Evolutionary conservation across 208 protist genomes (phyloP), one percentile per base, ranked within the genome.

Genomic region (Leishmania major): DNA sequence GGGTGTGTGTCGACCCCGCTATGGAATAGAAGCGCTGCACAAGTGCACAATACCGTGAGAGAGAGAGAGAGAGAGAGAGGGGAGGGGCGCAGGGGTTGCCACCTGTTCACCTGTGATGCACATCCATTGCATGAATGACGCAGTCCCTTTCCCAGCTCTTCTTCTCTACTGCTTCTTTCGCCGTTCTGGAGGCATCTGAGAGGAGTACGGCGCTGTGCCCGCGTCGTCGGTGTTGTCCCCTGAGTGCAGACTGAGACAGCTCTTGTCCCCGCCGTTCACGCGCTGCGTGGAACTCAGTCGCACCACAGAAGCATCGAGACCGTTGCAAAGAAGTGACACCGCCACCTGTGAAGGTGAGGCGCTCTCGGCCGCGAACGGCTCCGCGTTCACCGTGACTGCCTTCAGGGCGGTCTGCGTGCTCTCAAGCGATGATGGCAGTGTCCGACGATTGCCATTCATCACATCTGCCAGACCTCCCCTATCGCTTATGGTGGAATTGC

Each of bases 291-390:
- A 35, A 28, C 60, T 81, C 47, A 45, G 77, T 71, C 15, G 60
- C 51, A 51, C 55, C 25, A 49, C 22, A 6, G 82, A 45, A 17
- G 71, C 73, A 28, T 72, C 49, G 60, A 22, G 43, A 4, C 60
- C 31, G n/a, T 40, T 59, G n/a, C 37, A 47, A 13, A 75, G 25
- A 45, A 85, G 43, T 5, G 82, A 67, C 10, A 85, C 25, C 15
- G 28, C 40, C 57, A 85, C 71, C 53, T 81, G 62, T 37, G 82
- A 78, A 62, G 82, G 62, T 47, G 82, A 77, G 1, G 72, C 77
- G 40, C 69, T 78, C 8, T 40, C 31, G 6, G 57, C 22, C 1
- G 43, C 70, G 64, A 67, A 66, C 5, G 35, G 60, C 35, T 45
- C 37, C 35, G 53, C 47, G 47, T 72, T 35, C 31, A 67, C 75